A percentile compares a stretch with the other conserved stretches of the same genome.
phyloP scores from a whole-genome alignment of 2,329 filamentous ascomycete genomes.

The Cercospora janseana region DNA sequence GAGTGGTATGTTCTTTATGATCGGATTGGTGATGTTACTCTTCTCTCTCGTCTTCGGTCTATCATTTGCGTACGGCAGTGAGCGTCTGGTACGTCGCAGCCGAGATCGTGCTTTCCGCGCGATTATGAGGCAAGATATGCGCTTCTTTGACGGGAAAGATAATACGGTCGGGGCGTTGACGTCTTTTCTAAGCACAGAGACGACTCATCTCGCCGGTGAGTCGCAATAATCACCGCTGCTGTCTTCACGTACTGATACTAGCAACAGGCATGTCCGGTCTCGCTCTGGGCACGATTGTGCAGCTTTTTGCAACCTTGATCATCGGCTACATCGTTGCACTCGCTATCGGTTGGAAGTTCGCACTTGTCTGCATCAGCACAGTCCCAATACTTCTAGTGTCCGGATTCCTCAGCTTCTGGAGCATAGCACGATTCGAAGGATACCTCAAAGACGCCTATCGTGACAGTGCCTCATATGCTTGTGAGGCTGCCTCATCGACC shows the following conservation, averaged over 20 bases:
- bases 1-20: constrained; percentile 54
- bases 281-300: constrained; percentile 48
- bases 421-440: constrained; percentile 24
- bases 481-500: constrained; percentile 31
- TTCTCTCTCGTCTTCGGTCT: constrained; percentile 57
- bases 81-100: constrained; percentile 75
- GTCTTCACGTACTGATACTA: background rate
- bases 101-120: constrained; percentile 76
- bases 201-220: constrained; percentile 46
- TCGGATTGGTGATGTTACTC: constrained; percentile 42
- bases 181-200: constrained; percentile 47
- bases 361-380: constrained; percentile 46
- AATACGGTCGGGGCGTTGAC: constrained; percentile 45
- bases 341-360: constrained; percentile 51
- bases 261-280: constrained; percentile 51
- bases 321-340: constrained; percentile 50
- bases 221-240: background rate
- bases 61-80: constrained; percentile 76
- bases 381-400: constrained; percentile 47
- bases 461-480: constrained; percentile 22
- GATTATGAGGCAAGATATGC: constrained; percentile 85
- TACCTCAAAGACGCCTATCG: constrained; percentile 15
- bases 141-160: constrained; percentile 71
- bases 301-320: constrained; percentile 42
- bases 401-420: constrained; percentile 47